Conservation (phyloP, 1,284 basidiomycete species). For the Bjerkandera adusta region DNA sequence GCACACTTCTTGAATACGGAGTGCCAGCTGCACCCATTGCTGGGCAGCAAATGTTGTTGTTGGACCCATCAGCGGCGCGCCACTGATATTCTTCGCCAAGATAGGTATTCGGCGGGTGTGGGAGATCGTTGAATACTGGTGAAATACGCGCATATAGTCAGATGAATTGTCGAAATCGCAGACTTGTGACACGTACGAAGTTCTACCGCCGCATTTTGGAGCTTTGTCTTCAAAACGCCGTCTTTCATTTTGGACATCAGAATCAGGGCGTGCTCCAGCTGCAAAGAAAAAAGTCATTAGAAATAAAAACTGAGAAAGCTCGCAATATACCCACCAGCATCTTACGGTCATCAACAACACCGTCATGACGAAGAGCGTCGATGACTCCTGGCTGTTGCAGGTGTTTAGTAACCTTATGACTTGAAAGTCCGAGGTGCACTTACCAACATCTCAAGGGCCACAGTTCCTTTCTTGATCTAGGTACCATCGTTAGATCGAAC, state of each 20-base stretch:
- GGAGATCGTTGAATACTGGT: conserved; percentile 72
- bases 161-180: not conserved
- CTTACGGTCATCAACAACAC: conserved; percentile 68
- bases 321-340: conserved; percentile 43
- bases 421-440: conserved; percentile 16
- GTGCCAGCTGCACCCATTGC: conserved; percentile 72
- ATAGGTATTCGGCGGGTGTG: conserved; percentile 72
- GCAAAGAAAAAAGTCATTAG: too few species aligned
- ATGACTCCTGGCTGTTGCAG: conserved; percentile 26
- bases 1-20: conserved; percentile 80
- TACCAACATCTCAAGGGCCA: conserved; percentile 41
- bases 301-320: too few species aligned
- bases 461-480: not conserved
- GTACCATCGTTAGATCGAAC: not conserved
- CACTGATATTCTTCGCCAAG: conserved; percentile 61
- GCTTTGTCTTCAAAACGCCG: conserved; percentile 40
- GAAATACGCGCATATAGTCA: not conserved
- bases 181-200: conserved; percentile 43
- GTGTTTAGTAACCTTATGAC: not conserved
- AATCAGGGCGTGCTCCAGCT: conserved; percentile 75
- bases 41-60: conserved; percentile 70
- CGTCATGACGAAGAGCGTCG: conserved; percentile 55
- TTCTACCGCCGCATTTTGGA: conserved; percentile 55
- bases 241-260: conserved; percentile 59
- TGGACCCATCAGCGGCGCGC: conserved; percentile 68